Evolutionary conservation across 169 alveolate genomes (phyloP), one percentile per base, ranked within the genome.

Genomic region (Plasmodium cynomolgi): DNA sequence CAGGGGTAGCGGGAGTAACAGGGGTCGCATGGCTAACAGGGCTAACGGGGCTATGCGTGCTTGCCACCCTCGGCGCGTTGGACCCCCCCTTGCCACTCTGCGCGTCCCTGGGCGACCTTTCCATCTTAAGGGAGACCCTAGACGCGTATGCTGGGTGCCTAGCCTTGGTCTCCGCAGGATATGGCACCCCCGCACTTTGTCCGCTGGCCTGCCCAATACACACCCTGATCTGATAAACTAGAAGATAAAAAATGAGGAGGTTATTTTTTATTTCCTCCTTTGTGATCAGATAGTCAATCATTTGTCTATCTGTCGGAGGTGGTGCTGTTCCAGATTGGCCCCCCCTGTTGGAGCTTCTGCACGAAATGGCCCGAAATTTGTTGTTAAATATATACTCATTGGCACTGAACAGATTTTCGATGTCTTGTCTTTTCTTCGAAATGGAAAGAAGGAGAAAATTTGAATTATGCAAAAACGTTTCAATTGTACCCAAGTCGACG

Each of bases 251-350:
- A 17, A 86, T 44, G 20, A 86, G 71, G 62, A 86, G 79, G 20
- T 50, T 77, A 77, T 86, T 86, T 77, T 86, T 86, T 23, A 86
- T 86, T 37, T 86, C 93, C 44, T 86, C 93, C 44, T 86, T 86
- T 17, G 71, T 17, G 39, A 33, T 26, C 15, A 86, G 71, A 31
- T 86, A 86, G 13, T 58, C 58, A 20, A 86, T 75, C 85, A 79
- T 86, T n/a, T 86, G 86, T n/a, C 72, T 86, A 37, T 58, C 80
- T 44, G 86, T 2, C 26, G 84, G 23, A n/a, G 58, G 11, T 13
- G 33, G 20, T 3, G 39, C 17, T 37, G 26, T n/a, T 86, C 26
- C 73, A 26, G 44, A 20, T 26, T n/a, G 58, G 7, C 13, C 4
- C 29, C 29, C 33, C 33, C 39, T 73, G 29, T 72, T 84, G 34